phyloP scores from a whole-genome alignment of 345 rosid genomes.

The Citrus glauca region DNA sequence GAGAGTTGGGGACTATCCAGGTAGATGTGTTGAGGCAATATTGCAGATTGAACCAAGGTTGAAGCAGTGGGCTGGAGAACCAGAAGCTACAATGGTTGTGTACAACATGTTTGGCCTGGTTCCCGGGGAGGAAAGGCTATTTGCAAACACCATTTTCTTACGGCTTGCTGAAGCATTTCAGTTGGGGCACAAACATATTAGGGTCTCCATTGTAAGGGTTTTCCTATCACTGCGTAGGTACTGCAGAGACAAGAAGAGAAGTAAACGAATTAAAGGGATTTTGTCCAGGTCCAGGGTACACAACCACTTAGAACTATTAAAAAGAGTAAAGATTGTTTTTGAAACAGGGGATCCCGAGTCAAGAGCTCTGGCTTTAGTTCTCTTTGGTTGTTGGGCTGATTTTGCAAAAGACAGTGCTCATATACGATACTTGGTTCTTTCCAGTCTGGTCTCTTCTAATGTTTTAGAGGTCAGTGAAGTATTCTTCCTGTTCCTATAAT shows the following conservation, averaged over 20 bases:
- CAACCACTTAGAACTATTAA: conserved; percentile 62
- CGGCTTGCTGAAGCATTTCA: conserved; percentile 76
- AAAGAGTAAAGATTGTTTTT: conserved; percentile 64
- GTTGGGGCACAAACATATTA: conserved; percentile 35
- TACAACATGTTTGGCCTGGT: conserved; percentile 60
- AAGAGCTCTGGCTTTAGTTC: conserved; percentile 67
- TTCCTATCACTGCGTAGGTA: conserved; percentile 45
- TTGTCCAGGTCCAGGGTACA: conserved; percentile 47
- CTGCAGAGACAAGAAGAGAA: conserved; percentile 25
- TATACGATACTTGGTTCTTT: conserved; percentile 67
- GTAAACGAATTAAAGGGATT: conserved; percentile 37
- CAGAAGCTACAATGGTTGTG: conserved; percentile 39
- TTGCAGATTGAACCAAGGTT: conserved; percentile 50
- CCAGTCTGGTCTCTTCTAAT: conserved; percentile 67
- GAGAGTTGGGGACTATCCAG: conserved; percentile 28
- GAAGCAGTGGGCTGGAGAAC: conserved; percentile 66
- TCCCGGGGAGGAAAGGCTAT: conserved; percentile 77
- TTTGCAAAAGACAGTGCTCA: conserved; percentile 74
- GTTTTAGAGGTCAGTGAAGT: conserved; percentile 51
- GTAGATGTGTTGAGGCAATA: conserved; percentile 53
- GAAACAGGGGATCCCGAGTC: conserved; percentile 64
- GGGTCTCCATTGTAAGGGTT: conserved; percentile 50
- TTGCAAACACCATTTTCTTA: conserved; percentile 62
- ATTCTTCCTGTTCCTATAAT: neutral
- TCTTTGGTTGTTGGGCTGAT: conserved; percentile 87